Base-by-base conservation (phyloP, 257 asterid genomes). In the Eustoma russellianum region DNA sequence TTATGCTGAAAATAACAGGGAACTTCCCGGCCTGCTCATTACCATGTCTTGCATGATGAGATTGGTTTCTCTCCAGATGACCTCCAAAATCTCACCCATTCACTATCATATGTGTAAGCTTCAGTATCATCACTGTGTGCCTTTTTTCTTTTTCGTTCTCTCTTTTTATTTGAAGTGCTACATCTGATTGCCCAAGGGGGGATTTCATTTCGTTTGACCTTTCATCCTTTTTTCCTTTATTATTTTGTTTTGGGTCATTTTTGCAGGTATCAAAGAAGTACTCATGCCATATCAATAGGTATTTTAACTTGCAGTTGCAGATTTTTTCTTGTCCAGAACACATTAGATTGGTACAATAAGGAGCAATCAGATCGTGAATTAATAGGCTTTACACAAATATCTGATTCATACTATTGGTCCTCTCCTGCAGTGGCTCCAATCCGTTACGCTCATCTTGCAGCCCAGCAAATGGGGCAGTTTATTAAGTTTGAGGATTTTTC, bases 371-470 rank as follows among this genome's bases (percentile, higher is more conserved):
- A 17, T 51, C 28, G 40, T 34, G 9, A 34, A 50, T n/a, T 3
- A 15, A 5, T 41, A 51, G 47, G 13, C 0, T 6, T 13, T 0
- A 17, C 11, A 2, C 5, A 9, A 53, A 53, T 53, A 15, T 56
- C 35, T 49, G n/a, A n/a, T n/a, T n/a, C 28, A 13, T 34, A 3
- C 11, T 49, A 18, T 40, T 40, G 24, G 15, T 30, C 6, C 19
- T 66, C 56, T 40, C 50, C 56, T 75, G 69, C 79, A 86, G 98
- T 86, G 61, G 96, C 93, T 58, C 98, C 98, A 2, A 72, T 90
- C 33, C 57, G 83, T 57, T 90, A 90, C 53, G 98, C 98, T 14
- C 98, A 90, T 70, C 94, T 83, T 44, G 98, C 98, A 50, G 98
- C 96, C 41, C 72, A 67, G 50, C 98, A 90, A 63, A 55, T 83